Base-by-base conservation (phyloP, 352 stramenopile species). In the Pythium periplocum region DNA sequence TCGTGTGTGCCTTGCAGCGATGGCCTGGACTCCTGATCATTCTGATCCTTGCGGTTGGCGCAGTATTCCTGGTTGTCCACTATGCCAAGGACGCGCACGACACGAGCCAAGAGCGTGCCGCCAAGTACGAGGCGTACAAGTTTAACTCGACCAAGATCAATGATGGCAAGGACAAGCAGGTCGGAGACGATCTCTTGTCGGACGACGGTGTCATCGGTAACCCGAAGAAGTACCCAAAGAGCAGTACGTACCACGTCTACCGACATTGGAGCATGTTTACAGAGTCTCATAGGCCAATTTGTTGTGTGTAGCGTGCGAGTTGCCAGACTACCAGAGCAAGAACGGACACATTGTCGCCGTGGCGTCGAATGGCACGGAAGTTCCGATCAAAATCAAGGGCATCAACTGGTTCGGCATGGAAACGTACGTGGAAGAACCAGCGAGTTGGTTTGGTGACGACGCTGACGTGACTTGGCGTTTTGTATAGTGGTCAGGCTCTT, bases 341-440 rank as follows among this genome's bases (percentile, higher is more conserved):
- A 70, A 84, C 31, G 74, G 74, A 7, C 57, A 64, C 7, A 77
- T 87, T 41, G 61, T 70, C 30, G 77, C 74, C 9, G 57, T 85
- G 7, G 66, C 74, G 4, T 52, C 59, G 49, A 86, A 87, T 47
- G 72, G 70, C 12, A 81, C 70, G 8, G 73, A 83, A 49, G 62
- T 83, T 10, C 57, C 66, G 2, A 52, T 81, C 6, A 38, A 66
- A 9, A 79, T 83, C 60, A 83, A 83, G 51, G 73, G 73, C 30
- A 66, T 81, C 52, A 83, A 83, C 51, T 83, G 73, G 73, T 83
- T 78, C 46, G 73, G 68, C 49, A 78, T 78, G 69, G 66, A 78
- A 49, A 71, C 63, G 43, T 80, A 71, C 52, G 76, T 55, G 30
- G 54, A 2, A 57, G 11, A 7, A 54, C 5, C 34, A 26, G 2